Base-by-base conservation (phyloP, 257 asterid genomes). In the Paulownia fortunei region DNA sequence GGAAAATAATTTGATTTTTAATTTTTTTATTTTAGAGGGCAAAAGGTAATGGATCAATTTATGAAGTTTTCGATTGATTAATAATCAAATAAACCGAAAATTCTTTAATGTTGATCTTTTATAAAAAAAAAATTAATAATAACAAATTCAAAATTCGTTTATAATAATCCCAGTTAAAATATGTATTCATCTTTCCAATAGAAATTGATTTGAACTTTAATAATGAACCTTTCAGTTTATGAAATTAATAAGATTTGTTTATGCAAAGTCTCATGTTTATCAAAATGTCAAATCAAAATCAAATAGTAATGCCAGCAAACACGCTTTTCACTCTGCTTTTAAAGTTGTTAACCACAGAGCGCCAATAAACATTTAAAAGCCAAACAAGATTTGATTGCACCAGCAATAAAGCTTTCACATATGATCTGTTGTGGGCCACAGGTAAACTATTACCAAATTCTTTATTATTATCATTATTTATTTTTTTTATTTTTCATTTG, bases 381-480 rank as follows among this genome's bases (percentile, higher is more conserved):
- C 24, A 56, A 73, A 16, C 30, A 30, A 21, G 44, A 39, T n/a
- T 42, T 61, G 71, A 74, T 44, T 61, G 72, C 49, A 36, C 52
- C 79, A 61, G 63, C 72, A 44, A 30, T 74, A 61, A 74, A 74
- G 79, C 39, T 46, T 74, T 62, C 15, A 13, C 32, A 19, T 0
- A 27, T 44, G 71, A 60, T 74, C 72, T 60, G 71, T 30, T 59
- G 70, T 60, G 78, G 70, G 60, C 42, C 69, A 16, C 0, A 0
- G 1, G 7, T 39, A 7, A 16, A 55, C 18, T 61, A 9, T 0
- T 1, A 8, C 11, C 21, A 63, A 0, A 56, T 39, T 69, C 21
- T 4, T 67, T 8, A 23, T 11, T 67, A 49, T 3, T 46, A 52
- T 5, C 12, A 0, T 60, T 8, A 60, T 60, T 23, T 59, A 16